Evolutionary conservation across 1,284 basidiomycete genomes (phyloP), one percentile per base, ranked within the genome.

Genomic region (Stygiomarasmius scandens): DNA sequence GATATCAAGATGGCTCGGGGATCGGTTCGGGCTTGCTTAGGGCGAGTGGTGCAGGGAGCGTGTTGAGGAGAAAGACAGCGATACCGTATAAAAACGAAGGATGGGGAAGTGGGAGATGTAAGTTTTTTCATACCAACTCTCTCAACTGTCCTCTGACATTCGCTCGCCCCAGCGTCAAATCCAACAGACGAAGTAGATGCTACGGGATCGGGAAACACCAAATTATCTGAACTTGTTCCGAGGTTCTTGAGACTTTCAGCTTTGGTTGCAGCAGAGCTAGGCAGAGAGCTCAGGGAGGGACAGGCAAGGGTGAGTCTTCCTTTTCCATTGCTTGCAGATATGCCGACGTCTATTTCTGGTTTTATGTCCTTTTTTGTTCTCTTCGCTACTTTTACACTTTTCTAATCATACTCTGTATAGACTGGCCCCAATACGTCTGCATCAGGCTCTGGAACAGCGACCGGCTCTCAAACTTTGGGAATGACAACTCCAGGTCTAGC

Each of bases 231-330:
- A 63, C 74, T 92, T 52, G 81, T 92, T 36, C 83, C 86, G 29
- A 77, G 87, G 22, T 93, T 93, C 66, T 71, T 93, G 59, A 77
- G 85, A 53, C 75, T 93, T 41, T 89, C 86, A 23, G 90, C 91
- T 34, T 74, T 92, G 49, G 85, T 91, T 2, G 85, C 87, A 20
- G 84, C 82, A 58, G 88, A 92, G 68, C 76, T 91, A 24, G 89
- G 86, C 14, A 77, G 84, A 32, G 89, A 91, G 65, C 69, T 77
- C 54, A 67, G 74, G 56, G 77, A 82, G 9, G 81, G 49, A 9
- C 44, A 49, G 24, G 54, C 44, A 25, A 49, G 49, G 11, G 43
- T 46, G 38, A 77, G 6, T 76, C 49, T 46, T 52, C 0, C 4
- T 9, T 3, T 14, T 34, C 27, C 23, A n/a, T n/a, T n/a, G n/a